phyloP scores from a whole-genome alignment of 2,329 filamentous ascomycete genomes.

The Diatrype stigma region DNA sequence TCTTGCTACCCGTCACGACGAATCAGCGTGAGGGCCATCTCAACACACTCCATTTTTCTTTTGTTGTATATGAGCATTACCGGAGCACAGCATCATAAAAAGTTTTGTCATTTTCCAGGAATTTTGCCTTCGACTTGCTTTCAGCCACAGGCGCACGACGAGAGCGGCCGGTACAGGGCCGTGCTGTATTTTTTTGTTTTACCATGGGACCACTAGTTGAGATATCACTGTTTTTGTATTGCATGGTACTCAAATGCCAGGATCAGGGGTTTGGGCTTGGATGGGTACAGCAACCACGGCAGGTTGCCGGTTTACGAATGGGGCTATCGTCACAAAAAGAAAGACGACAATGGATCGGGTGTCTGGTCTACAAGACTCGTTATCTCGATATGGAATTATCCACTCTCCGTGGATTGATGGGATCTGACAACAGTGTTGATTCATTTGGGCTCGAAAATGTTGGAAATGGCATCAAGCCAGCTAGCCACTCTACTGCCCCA shows the following conservation, averaged over 20 bases:
- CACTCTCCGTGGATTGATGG: background rate
- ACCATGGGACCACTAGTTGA: slow-evolving; percentile 22
- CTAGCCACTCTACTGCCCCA: background rate
- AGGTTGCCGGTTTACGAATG: slow-evolving; percentile 5
- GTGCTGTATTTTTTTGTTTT: slow-evolving; percentile 22
- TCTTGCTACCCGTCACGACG: slow-evolving; percentile 21
- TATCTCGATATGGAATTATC: background rate
- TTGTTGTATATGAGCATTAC: slow-evolving; percentile 46
- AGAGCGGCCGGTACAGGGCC: slow-evolving; percentile 18
- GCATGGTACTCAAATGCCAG: slow-evolving; percentile 23
- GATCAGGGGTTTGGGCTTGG: slow-evolving; percentile 18
- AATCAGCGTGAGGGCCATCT: slow-evolving; percentile 27
- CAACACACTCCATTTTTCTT: slow-evolving; percentile 26
- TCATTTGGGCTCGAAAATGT: background rate
- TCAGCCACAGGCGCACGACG: slow-evolving; percentile 25
- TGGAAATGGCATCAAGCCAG: background rate
- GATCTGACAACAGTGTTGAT: background rate
- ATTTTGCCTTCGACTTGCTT: slow-evolving; percentile 25
- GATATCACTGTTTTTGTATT: slow-evolving; percentile 27
- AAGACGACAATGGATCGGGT: background rate
- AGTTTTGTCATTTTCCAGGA: slow-evolving; percentile 30
- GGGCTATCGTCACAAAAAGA: slow-evolving; percentile 3
- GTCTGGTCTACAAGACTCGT: background rate
- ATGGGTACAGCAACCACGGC: slow-evolving; percentile 11
- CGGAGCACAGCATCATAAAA: slow-evolving; percentile 49